Evolutionary conservation across 2,329 filamentous ascomycete species (phyloP), one percentile per base, ranked within the genome.

Genomic region (Fusarium stilboides): DNA sequence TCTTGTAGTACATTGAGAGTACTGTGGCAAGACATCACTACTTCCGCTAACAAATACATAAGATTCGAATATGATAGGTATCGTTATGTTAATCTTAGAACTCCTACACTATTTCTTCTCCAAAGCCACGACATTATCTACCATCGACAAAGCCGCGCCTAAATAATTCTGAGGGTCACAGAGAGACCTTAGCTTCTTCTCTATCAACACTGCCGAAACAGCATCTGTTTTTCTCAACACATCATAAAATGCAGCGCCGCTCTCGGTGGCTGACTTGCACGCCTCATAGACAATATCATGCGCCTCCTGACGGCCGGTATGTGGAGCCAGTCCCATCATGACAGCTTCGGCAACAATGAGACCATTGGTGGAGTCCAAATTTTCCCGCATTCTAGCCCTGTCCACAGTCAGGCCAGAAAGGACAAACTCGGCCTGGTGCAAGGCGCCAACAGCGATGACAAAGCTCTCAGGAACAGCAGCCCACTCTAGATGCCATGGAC

Each of bases 401-500:
- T 88, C 81, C 7, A 88, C 86, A 3, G 83, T 81, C 1, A 88
- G 78, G 0, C 85, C 86, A 1, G 80, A 78, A 2, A 88, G 76
- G 0, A 83, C 85, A 68, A 88, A 88, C 39, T 84, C 81, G 2
- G 85, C 84, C 74, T 89, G 87, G 50, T 84, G 78, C 15, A 88
- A 75, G 0, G 86, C 82, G 1, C 86, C 86, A 1, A 86, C 83
- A 4, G 81, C 83, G 31, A 86, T 77, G 8, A 87, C 83, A 62
- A 88, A 89, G 43, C 81, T 83, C 55, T 85, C 82, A 0, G 86
- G 86, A 0, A 88, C 75, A 12, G 86, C 85, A 5, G 84, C 82
- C 86, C 86, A 89, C 68, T 89, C 86, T 9, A 88, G 75, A 75
- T 88, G 86, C 87, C 86, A 88, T 1, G 86, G 86, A 1, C 87